Conservation (phyloP, 2,329 filamentous ascomycete genomes). For the Xylaria multiplex region DNA sequence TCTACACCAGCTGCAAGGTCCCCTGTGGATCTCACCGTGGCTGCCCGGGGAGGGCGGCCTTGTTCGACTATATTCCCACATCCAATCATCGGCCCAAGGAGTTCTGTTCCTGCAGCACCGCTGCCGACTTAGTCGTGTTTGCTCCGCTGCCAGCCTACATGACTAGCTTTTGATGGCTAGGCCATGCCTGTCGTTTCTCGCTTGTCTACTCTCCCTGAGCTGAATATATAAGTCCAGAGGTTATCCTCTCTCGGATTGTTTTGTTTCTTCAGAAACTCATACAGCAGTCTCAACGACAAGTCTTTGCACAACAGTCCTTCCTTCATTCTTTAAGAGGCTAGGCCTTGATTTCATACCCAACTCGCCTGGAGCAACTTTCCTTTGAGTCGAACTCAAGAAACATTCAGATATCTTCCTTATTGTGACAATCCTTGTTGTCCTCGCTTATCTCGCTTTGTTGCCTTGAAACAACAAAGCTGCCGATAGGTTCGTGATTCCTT, state of each 20-base stretch:
- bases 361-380: constrained; percentile 57
- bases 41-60: constrained; percentile 37
- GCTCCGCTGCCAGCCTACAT: constrained; percentile 44
- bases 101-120: constrained; percentile 51
- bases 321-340: constrained; percentile 53
- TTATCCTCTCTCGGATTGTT: constrained; percentile 51
- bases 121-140: constrained; percentile 37
- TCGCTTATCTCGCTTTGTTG: constrained; percentile 41
- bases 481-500: constrained; percentile 42
- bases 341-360: constrained; percentile 47
- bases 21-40: constrained; percentile 39
- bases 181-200: constrained; percentile 18
- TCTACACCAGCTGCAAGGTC: constrained; percentile 36
- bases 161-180: constrained; percentile 33
- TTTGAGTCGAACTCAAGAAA: constrained; percentile 48
- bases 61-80: constrained; percentile 49
- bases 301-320: constrained; percentile 47
- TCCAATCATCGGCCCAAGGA: constrained; percentile 50
- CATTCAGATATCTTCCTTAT: constrained; percentile 36
- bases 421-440: constrained; percentile 43
- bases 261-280: constrained; percentile 47
- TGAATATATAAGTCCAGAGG: constrained; percentile 47
- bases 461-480: constrained; percentile 41
- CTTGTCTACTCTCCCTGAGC: constrained; percentile 37
- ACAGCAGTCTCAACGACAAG: constrained; percentile 46